A percentile compares a stretch with the other conserved stretches of the same genome.
phyloP scores from a whole-genome alignment of 192 early-diverging fungal species.

The Obelidium mucronatum region DNA sequence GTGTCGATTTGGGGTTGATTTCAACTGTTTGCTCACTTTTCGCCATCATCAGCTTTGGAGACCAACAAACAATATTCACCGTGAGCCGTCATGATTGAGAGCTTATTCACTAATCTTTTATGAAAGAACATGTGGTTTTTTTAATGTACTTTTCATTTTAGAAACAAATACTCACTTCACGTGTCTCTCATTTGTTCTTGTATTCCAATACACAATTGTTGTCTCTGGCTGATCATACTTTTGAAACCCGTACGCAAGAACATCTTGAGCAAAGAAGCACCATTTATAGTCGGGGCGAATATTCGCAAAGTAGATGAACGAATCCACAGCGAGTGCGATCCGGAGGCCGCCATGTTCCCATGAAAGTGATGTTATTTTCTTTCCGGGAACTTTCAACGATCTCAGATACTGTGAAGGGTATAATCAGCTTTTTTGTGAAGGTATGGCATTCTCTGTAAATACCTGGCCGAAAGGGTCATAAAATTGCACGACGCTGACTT shows the following conservation, averaged over 20 bases:
- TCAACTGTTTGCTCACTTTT: too few relatives aligned
- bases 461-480: constrained; percentile 63
- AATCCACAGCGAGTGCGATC: constrained; percentile 66
- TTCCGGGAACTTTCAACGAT: constrained; percentile 66
- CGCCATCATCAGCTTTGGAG: constrained; percentile 50
- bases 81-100: constrained; percentile 49
- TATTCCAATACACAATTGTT: constrained; percentile 62
- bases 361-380: constrained; percentile 58
- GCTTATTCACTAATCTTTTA: constrained; percentile 49
- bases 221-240: constrained; percentile 53
- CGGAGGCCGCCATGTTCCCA: constrained; percentile 66
- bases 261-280: constrained; percentile 56
- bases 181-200: constrained; percentile 58
- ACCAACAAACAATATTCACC: constrained; percentile 59
- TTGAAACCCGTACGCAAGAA: constrained; percentile 58
- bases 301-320: constrained; percentile 70
- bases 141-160: neutral
- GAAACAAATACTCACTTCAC: constrained; percentile 54
- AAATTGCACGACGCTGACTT: constrained; percentile 62
- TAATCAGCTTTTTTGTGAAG: neutral
- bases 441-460: neutral
- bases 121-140: too few relatives aligned
- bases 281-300: constrained; percentile 64
- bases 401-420: constrained; percentile 50
- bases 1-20: neutral